Percentiles rank a stretch among this genome's conserved stretches.
Evolutionary conservation across 768 basidiomycete genomes (phyloP).

Genomic region (Lactarius deliciosus): DNA sequence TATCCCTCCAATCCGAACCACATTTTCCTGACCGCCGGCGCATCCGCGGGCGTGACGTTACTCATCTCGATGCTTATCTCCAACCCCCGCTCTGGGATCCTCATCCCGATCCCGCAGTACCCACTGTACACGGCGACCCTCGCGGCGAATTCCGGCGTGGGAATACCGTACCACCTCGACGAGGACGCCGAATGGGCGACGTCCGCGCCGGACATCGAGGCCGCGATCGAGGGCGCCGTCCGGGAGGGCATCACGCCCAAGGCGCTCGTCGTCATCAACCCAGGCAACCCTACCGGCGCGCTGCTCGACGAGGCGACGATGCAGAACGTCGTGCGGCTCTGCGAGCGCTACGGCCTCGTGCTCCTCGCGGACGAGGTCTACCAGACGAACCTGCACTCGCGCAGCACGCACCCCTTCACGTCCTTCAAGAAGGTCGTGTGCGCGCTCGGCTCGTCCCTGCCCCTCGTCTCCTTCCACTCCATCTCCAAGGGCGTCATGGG

Average conservation of each 20-base stretch:
- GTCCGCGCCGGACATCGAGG: conserved; percentile 61
- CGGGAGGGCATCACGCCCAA: conserved; percentile 64
- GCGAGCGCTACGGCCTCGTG: conserved; percentile 81
- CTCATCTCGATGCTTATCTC: conserved; percentile 78
- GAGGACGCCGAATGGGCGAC: conserved; percentile 84
- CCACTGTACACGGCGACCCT: conserved; percentile 96
- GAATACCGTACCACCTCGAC: conserved; percentile 87
- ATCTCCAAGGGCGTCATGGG: conserved; percentile 96
- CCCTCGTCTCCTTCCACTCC: conserved; percentile 94
- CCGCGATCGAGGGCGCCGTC: conserved; percentile 63
- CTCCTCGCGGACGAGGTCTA: conserved; percentile 99
- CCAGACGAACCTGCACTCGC: conserved; percentile 85
- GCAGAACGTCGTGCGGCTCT: conserved; percentile 73
- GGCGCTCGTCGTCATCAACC: conserved; percentile 96
- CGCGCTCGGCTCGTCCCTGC: conserved; percentile 63
- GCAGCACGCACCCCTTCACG: conserved; percentile 68
- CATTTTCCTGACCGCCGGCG: conserved; percentile 95
- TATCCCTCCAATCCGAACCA: conserved; percentile 75
- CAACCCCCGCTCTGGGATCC: conserved; percentile 65
- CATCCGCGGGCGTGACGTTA: conserved; percentile 91
- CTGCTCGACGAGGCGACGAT: conserved; percentile 73
- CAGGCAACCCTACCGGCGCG: conserved; percentile 95
- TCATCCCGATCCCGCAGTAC: conserved; percentile 98
- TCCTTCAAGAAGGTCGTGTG: conserved; percentile 91
- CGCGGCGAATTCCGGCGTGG: conserved; percentile 75